Base-by-base conservation (phyloP, 352 stramenopile species). In the Pythium brachiatum region DNA sequence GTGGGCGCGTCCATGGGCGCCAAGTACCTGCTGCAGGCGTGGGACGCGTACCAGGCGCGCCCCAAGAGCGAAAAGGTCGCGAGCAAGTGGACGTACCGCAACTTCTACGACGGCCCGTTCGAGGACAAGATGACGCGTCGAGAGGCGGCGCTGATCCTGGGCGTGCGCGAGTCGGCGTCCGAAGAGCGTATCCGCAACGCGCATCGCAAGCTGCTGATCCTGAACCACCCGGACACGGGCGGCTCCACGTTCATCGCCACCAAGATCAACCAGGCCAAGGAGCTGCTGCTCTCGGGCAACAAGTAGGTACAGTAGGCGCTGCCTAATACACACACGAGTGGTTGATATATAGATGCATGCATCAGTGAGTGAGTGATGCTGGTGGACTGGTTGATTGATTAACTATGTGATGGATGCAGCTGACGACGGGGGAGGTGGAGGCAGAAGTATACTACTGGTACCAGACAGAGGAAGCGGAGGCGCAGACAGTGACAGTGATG, bases 221-320 rank as follows among this genome's bases (percentile, higher is more conserved):
- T 99, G 53, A 99, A 99, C 80, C 98, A 99, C 81, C 98, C 98
- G 21, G 97, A 99, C 86, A 99, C 94, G 50, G 98, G 98, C 31
- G 98, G 98, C 53, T 99, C 94, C 20, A 99, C 96, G n/a, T 99
- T 98, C 70, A 66, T 99, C 36, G 88, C 96, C 39, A 97, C 95
- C 46, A 99, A 99, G 82, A 97, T 99, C 63, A 99, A 99, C 81
- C 96, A 99, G 81, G 98, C 96, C 29, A 99, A 99, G 79, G 97
- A 99, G 72, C 81, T 99, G 54, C 77, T 99, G 65, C 83, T 99
- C 34, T 71, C 64, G 53, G 64, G 64, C 18, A 48, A 64, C 23
- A 71, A 71, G 57, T 71, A 57, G 23, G 39, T n/a, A n/a, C n/a
- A n/a, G n/a, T 1, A 18, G 39, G 32, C 18, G 1, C 4, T 21